Base-by-base conservation (phyloP, 371 early-diverging fungal genomes). In the Mucor velutinosus region DNA sequence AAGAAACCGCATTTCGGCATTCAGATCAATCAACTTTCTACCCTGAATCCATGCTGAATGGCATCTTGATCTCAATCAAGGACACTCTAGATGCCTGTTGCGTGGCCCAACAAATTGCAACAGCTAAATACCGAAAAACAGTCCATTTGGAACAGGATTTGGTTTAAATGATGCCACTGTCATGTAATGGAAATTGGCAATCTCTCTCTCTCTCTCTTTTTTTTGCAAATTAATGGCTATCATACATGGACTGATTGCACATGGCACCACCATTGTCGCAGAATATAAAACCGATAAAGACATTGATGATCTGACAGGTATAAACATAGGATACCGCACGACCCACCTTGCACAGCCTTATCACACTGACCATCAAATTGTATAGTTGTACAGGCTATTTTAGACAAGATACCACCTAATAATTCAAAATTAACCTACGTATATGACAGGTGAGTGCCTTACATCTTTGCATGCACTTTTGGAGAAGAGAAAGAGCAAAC, bases 391-490 rank as follows among this genome's bases (percentile, higher is more conserved):
- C 58, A 37, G 33, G 39, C 58, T 6, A 58, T 58, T 23, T 35
- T 58, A 5, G 21, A 58, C 19, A 21, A 37, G 49, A 49, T 49
- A 49, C 94, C 95, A 17, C 90, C 91, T 30, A 92, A 88, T 70
- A 91, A 95, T 80, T 92, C 93, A 32, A 94, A 94, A 71, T 80
- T 96, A 58, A 94, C 95, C 14, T 96, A 94, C 72, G 94, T 93
- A 43, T 95, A 95, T 71, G 95, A 95, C 79, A 83, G 93, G 91
- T 93, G 83, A 69, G 8, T 15, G n/a, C n/a, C n/a, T n/a, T 0
- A 45, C 3, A 17, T 7, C 7, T 2, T 45, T 7, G 19, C 45
- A 43, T 49, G 23, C 10, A 5, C 21, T 35, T 7, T 2, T 1
- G 7, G 7, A 35, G 11, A 35, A 35, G 11, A 35, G 35, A 35